phyloP scores from a whole-genome alignment of 768 basidiomycete genomes.

The Mycena pura region DNA sequence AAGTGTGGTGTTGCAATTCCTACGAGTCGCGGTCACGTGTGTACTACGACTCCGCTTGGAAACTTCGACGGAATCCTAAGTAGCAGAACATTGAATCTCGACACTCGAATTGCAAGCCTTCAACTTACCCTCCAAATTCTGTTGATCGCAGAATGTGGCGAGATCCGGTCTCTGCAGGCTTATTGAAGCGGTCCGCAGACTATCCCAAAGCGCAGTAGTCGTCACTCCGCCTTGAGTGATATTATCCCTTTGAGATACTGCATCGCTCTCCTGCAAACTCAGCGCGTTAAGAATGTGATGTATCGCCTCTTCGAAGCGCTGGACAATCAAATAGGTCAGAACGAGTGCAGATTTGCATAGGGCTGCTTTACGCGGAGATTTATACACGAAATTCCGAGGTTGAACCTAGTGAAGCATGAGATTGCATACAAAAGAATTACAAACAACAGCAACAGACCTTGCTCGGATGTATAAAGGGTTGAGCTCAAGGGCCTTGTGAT shows the following conservation, averaged over 20 bases:
- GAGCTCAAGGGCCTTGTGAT: conserved; percentile 83
- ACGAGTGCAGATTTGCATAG: too few species aligned
- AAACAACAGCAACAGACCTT: conserved; percentile 45
- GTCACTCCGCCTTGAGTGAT: conserved; percentile 70
- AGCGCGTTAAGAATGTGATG: conserved; percentile 90
- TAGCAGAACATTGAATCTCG: background rate
- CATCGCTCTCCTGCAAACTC: conserved; percentile 86
- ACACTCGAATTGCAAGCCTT: background rate
- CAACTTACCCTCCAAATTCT: conserved; percentile 69
- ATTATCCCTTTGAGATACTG: conserved; percentile 52
- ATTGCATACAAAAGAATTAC: background rate
- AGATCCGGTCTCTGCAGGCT: conserved; percentile 83
- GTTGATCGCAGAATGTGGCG: conserved; percentile 71
- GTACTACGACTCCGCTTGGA: conserved; percentile 24
- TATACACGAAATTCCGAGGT: conserved; percentile 91
- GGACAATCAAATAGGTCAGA: conserved; percentile 20
- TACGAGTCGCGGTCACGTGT: conserved; percentile 10
- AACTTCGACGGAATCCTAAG: conserved; percentile 39
- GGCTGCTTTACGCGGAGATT: conserved; percentile 82
- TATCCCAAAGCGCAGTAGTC: conserved; percentile 85
- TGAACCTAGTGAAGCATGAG: conserved; percentile 63
- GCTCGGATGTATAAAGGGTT: conserved; percentile 93
- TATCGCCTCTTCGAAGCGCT: conserved; percentile 89
- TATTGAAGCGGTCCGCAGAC: conserved; percentile 81
- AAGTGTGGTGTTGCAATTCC: background rate